Base-by-base conservation (phyloP, 768 basidiomycete species). In the Chalciporus chontae region DNA sequence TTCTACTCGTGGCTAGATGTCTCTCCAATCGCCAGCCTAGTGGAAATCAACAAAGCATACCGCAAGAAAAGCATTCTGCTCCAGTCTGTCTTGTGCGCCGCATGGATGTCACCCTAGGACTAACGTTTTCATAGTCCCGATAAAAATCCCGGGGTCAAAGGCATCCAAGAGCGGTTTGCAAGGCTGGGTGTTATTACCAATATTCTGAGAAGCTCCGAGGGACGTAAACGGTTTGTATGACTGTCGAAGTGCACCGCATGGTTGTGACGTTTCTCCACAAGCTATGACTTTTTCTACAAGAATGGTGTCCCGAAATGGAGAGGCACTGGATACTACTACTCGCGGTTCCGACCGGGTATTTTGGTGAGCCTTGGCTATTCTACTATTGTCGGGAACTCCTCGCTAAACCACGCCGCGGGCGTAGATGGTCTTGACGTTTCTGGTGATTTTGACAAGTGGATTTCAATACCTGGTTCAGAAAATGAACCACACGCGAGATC, bases 281-380 rank as follows among this genome's bases (percentile, higher is more conserved):
- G 90, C 57, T 91, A 91, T 55, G 88, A 91, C 67, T 90, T 90
- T 68, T 99, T 98, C 78, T 90, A 89, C 76, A 94, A 95, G 71
- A 97, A 97, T 54, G 95, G 95, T 18, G 93, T 99, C 4, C 95
- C 95, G 0, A 89, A 79, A 65, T 99, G 95, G 95, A 78, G 94
- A 56, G 95, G 94, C 14, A 93, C 90, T 27, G 90, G 92, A 39
- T 97, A 98, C 70, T 97, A 97, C 69, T 99, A 98, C 69, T 83
- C 90, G 26, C 84, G 96, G 45, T 99, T 89, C 77, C 80, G 95
- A 26, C 95, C 95, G n/a, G 92, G 94, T 21, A 76, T 98, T 52
- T 81, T 81, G 52, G 88, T 88, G 59, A 55, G 80, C 65, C 26
- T 17, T 13, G 14, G 27, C 27, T 24, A 54, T 48, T 41, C 26